Base-by-base conservation (phyloP, 1,284 basidiomycete species). In the Microstroma glucosiphilum region DNA sequence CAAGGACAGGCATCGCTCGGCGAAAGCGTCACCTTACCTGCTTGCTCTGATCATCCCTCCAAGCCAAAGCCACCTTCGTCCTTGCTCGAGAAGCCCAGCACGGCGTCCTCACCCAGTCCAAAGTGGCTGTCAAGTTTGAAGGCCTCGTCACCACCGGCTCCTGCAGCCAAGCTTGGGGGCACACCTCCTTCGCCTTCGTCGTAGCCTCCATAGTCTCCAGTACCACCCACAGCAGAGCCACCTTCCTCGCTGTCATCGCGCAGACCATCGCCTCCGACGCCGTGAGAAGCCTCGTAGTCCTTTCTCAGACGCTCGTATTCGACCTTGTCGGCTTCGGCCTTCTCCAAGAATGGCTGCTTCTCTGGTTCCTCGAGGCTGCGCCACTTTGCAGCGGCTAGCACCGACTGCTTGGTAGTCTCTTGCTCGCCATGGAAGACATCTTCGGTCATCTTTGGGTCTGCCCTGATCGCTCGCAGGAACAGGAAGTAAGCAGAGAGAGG, bases 401-500 rank as follows among this genome's bases (percentile, higher is more conserved):
- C 90, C 80, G 90, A 92, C 82, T 96, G 93, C 81, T 89, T 90
- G 43, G 92, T 93, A 2, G 93, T 93, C 82, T 94, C 92, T 53
- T 86, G 88, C 82, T 94, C 92, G 58, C 89, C 88, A n/a, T 89
- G 90, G 81, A 94, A 94, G 17, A 96, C 87, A 23, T 88, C 87
- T 68, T 81, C 83, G 19, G 65, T 69, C 68, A 74, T 64, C 56
- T 64, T 67, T 23, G 74, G 68, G 55, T 76, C 68, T 30, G 71
- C 70, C 23, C 76, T 73, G 61, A 78, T 72, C 6, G 73, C 70
- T 79, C 92, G 90, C 67, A 96, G 81, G 83, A 93, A 96, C 86
- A 94, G 89, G 73, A 96, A 96, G 79, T 96, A 96, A 2, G 92
- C 92, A 72, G 87, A 89, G 37, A 96, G 85, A 2, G 92, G 92